A percentile compares a stretch with the other conserved stretches of the same genome.
phyloP scores from a whole-genome alignment of 1,284 basidiomycete species.

The Apiotrichum gamsii region DNA sequence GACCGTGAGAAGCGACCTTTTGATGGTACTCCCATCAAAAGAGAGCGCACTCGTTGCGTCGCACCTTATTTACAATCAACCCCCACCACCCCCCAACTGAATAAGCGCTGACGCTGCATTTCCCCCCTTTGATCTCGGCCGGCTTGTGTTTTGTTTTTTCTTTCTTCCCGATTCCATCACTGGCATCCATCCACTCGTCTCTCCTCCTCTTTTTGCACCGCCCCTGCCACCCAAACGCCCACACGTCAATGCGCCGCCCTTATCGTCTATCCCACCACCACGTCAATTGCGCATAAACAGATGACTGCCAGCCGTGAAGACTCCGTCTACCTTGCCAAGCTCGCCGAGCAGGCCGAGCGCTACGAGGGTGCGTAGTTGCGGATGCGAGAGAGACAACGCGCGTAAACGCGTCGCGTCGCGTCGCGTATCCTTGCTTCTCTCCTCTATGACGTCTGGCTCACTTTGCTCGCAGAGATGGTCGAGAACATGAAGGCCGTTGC shows the following conservation, averaged over 20 bases:
- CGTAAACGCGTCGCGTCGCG: constrained; percentile 5
- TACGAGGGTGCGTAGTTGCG: constrained; percentile 72
- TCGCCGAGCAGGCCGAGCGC: constrained; percentile 96
- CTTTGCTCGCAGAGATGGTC: constrained; percentile 73
- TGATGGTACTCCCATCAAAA: no score
- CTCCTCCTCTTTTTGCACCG: background rate
- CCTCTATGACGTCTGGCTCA: constrained; percentile 5
- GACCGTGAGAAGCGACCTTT: no score
- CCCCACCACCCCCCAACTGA: background rate
- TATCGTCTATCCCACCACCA: background rate
- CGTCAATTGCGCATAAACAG: no score
- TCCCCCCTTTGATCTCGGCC: background rate
- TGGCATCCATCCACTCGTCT: background rate
- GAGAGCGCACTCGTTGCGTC: no score
- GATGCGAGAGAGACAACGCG: background rate
- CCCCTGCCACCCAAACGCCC: background rate
- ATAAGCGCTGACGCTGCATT: background rate
- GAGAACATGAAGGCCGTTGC: constrained; percentile 99
- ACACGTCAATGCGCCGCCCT: no score
- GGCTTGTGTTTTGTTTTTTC: background rate
- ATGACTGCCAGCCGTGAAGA: constrained; percentile 81
- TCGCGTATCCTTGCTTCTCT: background rate
- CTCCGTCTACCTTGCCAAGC: constrained; percentile 98
- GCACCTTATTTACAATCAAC: background rate
- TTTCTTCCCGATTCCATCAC: background rate